These are phyloP conservation scores for Trapa incisa DNA, from an alignment of 345 rosid species.

Conservation along the genomic window DNA sequence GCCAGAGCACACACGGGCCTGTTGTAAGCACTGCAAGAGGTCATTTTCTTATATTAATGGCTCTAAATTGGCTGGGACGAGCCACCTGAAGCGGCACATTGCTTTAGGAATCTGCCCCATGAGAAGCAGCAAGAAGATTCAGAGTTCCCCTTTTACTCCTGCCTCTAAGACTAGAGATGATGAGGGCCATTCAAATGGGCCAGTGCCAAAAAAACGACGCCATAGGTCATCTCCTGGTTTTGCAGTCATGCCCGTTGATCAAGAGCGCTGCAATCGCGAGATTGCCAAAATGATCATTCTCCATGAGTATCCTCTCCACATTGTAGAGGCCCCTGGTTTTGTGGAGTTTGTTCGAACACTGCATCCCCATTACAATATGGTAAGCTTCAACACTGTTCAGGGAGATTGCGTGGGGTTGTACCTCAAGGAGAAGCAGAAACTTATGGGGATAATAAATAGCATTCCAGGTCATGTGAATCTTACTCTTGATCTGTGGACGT, in stretches of 20 bases:
- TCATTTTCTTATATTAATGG: slow-evolving; percentile 82
- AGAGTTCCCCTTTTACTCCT: slow-evolving; percentile 15
- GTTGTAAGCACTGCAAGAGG: slow-evolving; percentile 81
- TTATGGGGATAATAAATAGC: slow-evolving; percentile 36
- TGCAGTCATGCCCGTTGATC: slow-evolving; percentile 38
- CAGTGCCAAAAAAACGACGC: slow-evolving; percentile 23
- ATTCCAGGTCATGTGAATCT: slow-evolving; percentile 68
- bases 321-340: slow-evolving; percentile 77
- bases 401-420: slow-evolving; percentile 67
- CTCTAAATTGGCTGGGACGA: slow-evolving; percentile 81
- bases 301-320: slow-evolving; percentile 79
- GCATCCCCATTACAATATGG: slow-evolving; percentile 63
- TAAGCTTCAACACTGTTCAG: slow-evolving; percentile 73
- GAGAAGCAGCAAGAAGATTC: slow-evolving; percentile 32
- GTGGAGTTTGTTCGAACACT: slow-evolving; percentile 49
- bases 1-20: slow-evolving; percentile 65
- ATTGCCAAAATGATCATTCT: slow-evolving; percentile 79
- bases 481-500: slow-evolving; percentile 54
- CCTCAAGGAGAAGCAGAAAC: slow-evolving; percentile 66
- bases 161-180: slow-evolving; percentile 22
- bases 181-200: slow-evolving; percentile 25
- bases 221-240: slow-evolving; percentile 13
- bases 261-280: slow-evolving; percentile 54
- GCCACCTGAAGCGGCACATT: slow-evolving; percentile 95
- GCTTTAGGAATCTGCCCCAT: slow-evolving; percentile 79